Conservation (phyloP, 1,139 yeast genomes). For the Pichia sp. region DNA sequence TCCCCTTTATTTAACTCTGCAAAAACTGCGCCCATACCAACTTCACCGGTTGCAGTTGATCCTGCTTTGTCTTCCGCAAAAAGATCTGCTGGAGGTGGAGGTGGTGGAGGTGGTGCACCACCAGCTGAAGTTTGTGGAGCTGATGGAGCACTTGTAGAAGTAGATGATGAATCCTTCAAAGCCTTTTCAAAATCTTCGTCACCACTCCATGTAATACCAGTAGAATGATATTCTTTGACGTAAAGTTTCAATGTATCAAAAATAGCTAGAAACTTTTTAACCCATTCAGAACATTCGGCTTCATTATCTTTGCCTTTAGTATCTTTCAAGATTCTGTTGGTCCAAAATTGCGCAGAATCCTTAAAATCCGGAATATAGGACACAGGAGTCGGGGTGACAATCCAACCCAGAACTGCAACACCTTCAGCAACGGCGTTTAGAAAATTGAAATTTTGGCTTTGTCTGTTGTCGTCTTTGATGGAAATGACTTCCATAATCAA, state of each 20-base stretch:
- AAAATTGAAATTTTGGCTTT: conserved; percentile 56
- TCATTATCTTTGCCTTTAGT: conserved; percentile 47
- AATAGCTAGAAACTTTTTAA: conserved; percentile 48
- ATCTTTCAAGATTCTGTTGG: conserved; percentile 83
- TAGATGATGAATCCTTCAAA: conserved; percentile 24
- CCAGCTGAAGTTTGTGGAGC: conserved; percentile 23
- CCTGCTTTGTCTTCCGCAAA: conserved; percentile 25
- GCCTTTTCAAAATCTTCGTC: conserved; percentile 46
- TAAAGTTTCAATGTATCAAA: conserved; percentile 65
- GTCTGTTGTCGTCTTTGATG: conserved; percentile 68
- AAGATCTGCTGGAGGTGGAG: conserved; percentile 73
- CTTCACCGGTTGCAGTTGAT: conserved; percentile 14
- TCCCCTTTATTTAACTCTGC: conserved; percentile 87
- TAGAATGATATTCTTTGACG: conserved; percentile 68
- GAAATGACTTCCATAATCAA: conserved; percentile 49
- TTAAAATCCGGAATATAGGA: conserved; percentile 73
- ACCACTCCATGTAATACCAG: conserved; percentile 76
- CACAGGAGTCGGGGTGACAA: conserved; percentile 59
- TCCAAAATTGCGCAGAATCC: conserved; percentile 91
- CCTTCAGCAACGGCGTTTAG: conserved; percentile 85
- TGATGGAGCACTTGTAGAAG: conserved; percentile 24
- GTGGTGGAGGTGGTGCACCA: conserved; percentile 48
- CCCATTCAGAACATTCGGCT: conserved; percentile 68
- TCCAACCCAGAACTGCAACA: conserved; percentile 87
- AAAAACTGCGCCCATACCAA: conserved; percentile 77